Evolutionary conservation across 345 rosid species (phyloP), one percentile per base, ranked within the genome.

Genomic region (Citrus medica): DNA sequence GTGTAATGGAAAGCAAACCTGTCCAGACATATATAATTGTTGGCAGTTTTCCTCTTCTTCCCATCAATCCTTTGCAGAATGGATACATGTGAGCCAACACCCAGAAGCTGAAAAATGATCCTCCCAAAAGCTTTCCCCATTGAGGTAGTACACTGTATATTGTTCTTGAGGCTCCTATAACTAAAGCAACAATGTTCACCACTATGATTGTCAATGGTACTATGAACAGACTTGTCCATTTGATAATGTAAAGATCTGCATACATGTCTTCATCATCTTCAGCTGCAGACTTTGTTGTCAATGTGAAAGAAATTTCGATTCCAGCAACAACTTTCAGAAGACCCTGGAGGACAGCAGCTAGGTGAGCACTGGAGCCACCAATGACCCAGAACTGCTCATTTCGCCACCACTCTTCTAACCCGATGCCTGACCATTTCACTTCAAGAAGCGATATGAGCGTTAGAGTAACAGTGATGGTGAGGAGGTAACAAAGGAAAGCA

Each of bases 351-450:
- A 95, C 98, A 4, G 98, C 97, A 9, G 81, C 92, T 0, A 95
- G 88, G 85, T 93, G 98, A 67, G 99, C 98, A 8, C 98, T 95
- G 0, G 96, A 83, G 61, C 99, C 98, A 12, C 99, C 99, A 14
- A 95, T 95, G 1, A 90, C 79, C 99, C 98, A 95, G 79, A 95
- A 95, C 78, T 92, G 97, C 88, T 95, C 97, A 8, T 95, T 95
- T 32, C 97, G 86, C 99, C 98, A 95, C 87, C 89, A 90, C 68
- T 93, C 99, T 79, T 95, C 99, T 0, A 94, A 87, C 8, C 85
- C 92, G 0, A 95, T 83, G 0, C 98, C 97, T 0, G 98, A 95
- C 98, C 98, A 93, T 75, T 89, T 93, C 51, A 93, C 97, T 83
- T 95, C 99, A 0, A 95, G 94, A 46, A 93, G 90, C 71, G 96